phyloP scores from a whole-genome alignment of 2,329 filamentous ascomycete species.

The Trichoderma arundinaceum region DNA sequence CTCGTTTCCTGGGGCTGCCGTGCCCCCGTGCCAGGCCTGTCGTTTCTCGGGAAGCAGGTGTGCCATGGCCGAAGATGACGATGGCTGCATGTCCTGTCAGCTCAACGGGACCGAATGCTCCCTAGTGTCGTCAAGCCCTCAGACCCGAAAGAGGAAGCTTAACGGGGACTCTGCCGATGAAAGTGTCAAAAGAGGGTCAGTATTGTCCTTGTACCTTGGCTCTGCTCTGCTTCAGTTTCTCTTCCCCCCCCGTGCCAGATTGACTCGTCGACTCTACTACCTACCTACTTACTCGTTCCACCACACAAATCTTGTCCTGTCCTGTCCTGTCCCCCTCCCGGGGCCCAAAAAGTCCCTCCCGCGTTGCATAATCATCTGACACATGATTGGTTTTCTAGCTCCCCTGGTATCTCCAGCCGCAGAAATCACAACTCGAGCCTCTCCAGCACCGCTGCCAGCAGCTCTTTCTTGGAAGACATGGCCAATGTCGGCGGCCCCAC shows the following conservation, averaged over 20 bases:
- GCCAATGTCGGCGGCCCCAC: constrained; percentile 71
- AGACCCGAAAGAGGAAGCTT: constrained; percentile 79
- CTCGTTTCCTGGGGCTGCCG: constrained; percentile 49
- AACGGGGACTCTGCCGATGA: constrained; percentile 67
- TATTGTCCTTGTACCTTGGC: constrained; percentile 34
- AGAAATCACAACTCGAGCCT: constrained; percentile 62
- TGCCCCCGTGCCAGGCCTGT: constrained; percentile 74
- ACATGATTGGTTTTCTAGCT: constrained; percentile 59
- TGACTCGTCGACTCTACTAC: neutral
- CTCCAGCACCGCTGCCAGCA: constrained; percentile 66
- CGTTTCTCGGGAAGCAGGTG: constrained; percentile 75
- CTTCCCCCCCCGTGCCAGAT: constrained; percentile 12
- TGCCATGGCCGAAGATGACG: constrained; percentile 74
- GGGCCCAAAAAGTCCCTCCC: constrained; percentile 31
- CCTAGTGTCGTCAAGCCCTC: constrained; percentile 71
- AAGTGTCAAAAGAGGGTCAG: constrained; percentile 73
- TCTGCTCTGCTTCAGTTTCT: constrained; percentile 10
- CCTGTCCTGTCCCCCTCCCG: constrained; percentile 3
- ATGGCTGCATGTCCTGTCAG: constrained; percentile 77
- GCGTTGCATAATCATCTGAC: constrained; percentile 46
- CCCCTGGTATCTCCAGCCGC: constrained; percentile 58
- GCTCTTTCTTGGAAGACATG: constrained; percentile 71
- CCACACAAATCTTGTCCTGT: neutral
- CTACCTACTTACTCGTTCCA: neutral
- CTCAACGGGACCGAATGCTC: constrained; percentile 80